Evolutionary conservation across 2,329 filamentous ascomycete species (phyloP).

Genomic region (Chrysoporthe deuterocubensis): DNA sequence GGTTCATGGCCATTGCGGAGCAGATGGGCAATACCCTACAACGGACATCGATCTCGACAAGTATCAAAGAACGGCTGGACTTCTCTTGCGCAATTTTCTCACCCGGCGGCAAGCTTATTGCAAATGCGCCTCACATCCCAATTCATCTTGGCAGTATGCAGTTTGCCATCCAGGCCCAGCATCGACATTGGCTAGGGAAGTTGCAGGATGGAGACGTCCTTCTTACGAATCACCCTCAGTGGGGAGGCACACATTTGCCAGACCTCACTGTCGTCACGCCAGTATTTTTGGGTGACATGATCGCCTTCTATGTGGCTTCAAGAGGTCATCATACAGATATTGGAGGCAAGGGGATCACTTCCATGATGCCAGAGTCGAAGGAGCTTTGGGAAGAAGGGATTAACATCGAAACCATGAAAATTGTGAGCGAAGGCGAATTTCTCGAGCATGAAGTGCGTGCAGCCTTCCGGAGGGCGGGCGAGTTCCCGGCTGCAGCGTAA

Average conservation of each 20-base stretch:
- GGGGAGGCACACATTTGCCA: slow-evolving; percentile 46
- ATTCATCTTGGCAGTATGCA: slow-evolving; percentile 49
- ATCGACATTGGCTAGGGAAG: slow-evolving; percentile 39
- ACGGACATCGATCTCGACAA: slow-evolving; percentile 57
- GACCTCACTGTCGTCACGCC: slow-evolving; percentile 47
- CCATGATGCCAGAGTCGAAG: slow-evolving; percentile 47
- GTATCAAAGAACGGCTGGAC: slow-evolving; percentile 49
- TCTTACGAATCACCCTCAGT: slow-evolving; percentile 44
- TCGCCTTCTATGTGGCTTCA: slow-evolving; percentile 45
- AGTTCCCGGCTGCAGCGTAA: slow-evolving; percentile 42
- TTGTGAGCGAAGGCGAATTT: slow-evolving; percentile 43
- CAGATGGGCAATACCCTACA: slow-evolving; percentile 62
- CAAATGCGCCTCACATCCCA: slow-evolving; percentile 47
- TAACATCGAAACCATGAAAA: slow-evolving; percentile 43
- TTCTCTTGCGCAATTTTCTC: slow-evolving; percentile 49
- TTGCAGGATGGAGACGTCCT: slow-evolving; percentile 45
- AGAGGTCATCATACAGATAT: slow-evolving; percentile 48
- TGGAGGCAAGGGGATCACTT: slow-evolving; percentile 42
- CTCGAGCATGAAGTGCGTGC: slow-evolving; percentile 25
- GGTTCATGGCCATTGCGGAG: slow-evolving; percentile 63
- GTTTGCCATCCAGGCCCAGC: slow-evolving; percentile 45
- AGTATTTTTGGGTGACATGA: slow-evolving; percentile 38
- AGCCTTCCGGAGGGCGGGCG: slow-evolving; percentile 35
- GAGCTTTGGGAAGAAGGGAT: slow-evolving; percentile 50
- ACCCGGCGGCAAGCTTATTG: slow-evolving; percentile 45